Base-by-base conservation (phyloP, 148 eudicot genomes). In the Arctostaphylos glauca region DNA sequence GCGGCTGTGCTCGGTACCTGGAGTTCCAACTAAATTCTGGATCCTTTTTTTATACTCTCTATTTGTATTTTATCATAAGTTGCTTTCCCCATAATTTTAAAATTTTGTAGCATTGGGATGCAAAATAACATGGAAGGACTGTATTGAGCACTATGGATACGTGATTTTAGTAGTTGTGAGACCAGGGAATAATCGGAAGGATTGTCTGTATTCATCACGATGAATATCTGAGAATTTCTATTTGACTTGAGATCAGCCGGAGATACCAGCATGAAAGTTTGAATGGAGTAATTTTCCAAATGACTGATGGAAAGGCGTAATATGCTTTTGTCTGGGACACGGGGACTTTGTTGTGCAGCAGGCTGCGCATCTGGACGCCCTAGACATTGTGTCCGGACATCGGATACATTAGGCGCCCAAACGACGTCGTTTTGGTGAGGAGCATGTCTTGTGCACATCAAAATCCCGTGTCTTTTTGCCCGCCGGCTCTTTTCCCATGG, bases 61-160 rank as follows among this genome's bases (percentile, higher is more conserved):
- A 9, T 41, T 76, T 0, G 43, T 21, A 12, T 50, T 49, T 21
- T 52, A 23, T 21, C 59, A 10, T 6, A 21, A 47, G 21, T 19
- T 10, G 15, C 5, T 76, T 15, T 77, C 5, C 15, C 15, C 66
- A 55, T 74, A 19, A 74, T n/a, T 41, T 55, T 16, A 16, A 76
- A 75, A 49, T 76, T 77, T 77, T 77, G 66, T 77, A 56, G 49
- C 31, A 14, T 76, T 6, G n/a, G 7, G n/a, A 50, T 50, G 49
- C 67, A 77, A 38, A 56, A 77, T 77, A 41, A 77, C 16, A 31
- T 56, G 80, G 48, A 16, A 77, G 66, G 47, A 53, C 50, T 77
- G 50, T 55, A 46, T 77, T 41, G 79, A 25, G 59, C 19, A 53
- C 7, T 52, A 54, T 76, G 79, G 79, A 76, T 49, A 19, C n/a